Evolutionary conservation across 495 filamentous ascomycete species (phyloP), one percentile per base, ranked within the genome.

Genomic region (Xylaria bambusicola): DNA sequence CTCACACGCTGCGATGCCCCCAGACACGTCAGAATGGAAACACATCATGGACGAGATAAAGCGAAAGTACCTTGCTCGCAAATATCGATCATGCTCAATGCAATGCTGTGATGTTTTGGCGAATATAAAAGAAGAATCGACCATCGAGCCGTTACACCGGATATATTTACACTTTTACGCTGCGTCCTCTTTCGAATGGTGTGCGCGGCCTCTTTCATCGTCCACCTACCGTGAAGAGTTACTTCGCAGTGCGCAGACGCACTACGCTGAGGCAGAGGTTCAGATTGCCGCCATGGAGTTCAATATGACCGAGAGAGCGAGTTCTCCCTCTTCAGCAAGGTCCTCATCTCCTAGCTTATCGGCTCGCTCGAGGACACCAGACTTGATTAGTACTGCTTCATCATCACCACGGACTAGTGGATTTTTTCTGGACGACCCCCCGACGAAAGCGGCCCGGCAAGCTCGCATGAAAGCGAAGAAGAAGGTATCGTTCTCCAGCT

Each of bases 101-200:
- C 65, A 71, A 50, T 81, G 78, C 59, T 65, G 67, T 36, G 77
- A 81, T 57, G 70, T 81, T 36, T 70, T 81, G 38, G 73, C 77
- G 38, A 71, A 63, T 60, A 62, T 80, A 56, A 77, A 72, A 58
- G 73, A 77, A 47, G 49, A 60, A 46, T 63, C 71, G 7, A 61
- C 73, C 10, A 63, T 77, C 35, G 77, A 81, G 50, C 78, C 81
- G 13, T 52, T 79, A 13, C 77, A 80, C 64, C 69, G 76, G 6
- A 80, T 83, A 45, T 82, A 83, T 56, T 66, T 84, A 5, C 77
- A 77, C 53, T 84, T 83, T 63, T 82, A 80, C 50, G 79, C 79
- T 7, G 81, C 81, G 1, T 75, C 75, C 15, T 80, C 78, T 3
- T 70, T 81, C 31, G 81, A 84, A 62, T 72, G 77, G 38, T 80